Conservation (phyloP, 495 filamentous ascomycete species). For the Viridothelium virens region DNA sequence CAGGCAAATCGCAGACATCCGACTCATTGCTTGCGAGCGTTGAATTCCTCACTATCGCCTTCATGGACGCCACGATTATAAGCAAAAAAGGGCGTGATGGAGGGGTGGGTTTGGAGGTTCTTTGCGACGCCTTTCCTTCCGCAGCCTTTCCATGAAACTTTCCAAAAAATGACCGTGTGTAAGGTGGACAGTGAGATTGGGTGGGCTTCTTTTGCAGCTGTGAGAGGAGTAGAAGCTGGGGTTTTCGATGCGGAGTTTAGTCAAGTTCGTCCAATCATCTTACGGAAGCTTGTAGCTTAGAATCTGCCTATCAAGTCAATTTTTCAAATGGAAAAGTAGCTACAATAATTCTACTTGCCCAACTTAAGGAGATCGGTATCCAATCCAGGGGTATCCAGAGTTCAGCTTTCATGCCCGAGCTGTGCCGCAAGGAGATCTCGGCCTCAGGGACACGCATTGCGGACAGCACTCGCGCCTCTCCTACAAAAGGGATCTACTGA, state of each 20-base stretch:
- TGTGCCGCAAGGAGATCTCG: too few relatives aligned
- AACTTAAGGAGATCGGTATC: not conserved
- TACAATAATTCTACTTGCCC: not conserved
- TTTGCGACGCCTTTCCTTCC: not conserved
- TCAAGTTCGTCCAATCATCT: not conserved
- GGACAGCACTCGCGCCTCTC: too few relatives aligned
- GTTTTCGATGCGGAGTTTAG: not conserved
- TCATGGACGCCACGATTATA: not conserved
- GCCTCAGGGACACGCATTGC: too few relatives aligned
- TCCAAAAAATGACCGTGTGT: slow-evolving; percentile 1
- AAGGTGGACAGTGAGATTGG: not conserved
- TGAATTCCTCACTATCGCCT: not conserved
- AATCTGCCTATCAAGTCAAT: not conserved
- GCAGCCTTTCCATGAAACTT: not conserved
- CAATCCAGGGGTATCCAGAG: too few relatives aligned
- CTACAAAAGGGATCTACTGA: too few relatives aligned
- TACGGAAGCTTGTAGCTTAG: slow-evolving; percentile 6
- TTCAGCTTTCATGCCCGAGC: too few relatives aligned
- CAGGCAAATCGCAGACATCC: too few relatives aligned
- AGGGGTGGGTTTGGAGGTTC: not conserved
- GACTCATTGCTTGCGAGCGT: not conserved
- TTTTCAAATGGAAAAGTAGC: not conserved
- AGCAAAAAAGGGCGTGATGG: slow-evolving; percentile 1
- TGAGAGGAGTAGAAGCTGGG: not conserved
- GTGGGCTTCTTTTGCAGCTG: not conserved